Base-by-base conservation (phyloP, 2,329 filamentous ascomycete genomes). In the Aspergillus neotritici region DNA sequence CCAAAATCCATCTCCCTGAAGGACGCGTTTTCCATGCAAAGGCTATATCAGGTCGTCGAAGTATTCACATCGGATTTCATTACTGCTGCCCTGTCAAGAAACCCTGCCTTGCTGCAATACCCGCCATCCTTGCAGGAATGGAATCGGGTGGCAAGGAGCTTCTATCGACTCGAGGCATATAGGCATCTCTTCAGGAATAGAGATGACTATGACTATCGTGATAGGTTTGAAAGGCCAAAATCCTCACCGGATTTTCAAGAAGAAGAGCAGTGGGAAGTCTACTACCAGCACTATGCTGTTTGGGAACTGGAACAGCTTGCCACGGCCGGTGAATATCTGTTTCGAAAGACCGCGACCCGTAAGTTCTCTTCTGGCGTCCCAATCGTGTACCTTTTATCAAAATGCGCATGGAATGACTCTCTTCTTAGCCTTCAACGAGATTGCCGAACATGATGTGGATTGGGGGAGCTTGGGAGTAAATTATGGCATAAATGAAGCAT, bases 231-330 rank as follows among this genome's bases (percentile, higher is more conserved):
- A 25, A 25, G 21, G 7, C 21, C 21, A 25, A 25, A 25, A 5
- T 8, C 6, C 21, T 30, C 35, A 17, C 29, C 38, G 9, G 38
- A 46, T 21, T 46, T 46, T 15, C 11, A 16, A 10, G n/a, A 17
- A 10, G 16, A 25, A 12, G 38, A 41, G 32, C 32, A 34, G 28
- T 37, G 34, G 32, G 34, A 33, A 3, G 21, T 33, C 21, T 41
- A 16, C 12, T 46, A 37, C 14, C 33, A 28, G 11, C n/a, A 38
- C 16, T 46, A 30, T 12, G 32, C 38, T 28, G 43, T 37, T n/a
- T 41, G 38, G 38, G 43, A 46, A 14, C 32, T 46, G 12, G 43
- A 46, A 33, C 38, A 45, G 34, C 28, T 45, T 30, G n/a, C 38
- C 15, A 16, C 32, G 11, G 33, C 36, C 15, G 17, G 38, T 30